phyloP scores from a whole-genome alignment of 106 monocot genomes.

The Apostasia ramifera region DNA sequence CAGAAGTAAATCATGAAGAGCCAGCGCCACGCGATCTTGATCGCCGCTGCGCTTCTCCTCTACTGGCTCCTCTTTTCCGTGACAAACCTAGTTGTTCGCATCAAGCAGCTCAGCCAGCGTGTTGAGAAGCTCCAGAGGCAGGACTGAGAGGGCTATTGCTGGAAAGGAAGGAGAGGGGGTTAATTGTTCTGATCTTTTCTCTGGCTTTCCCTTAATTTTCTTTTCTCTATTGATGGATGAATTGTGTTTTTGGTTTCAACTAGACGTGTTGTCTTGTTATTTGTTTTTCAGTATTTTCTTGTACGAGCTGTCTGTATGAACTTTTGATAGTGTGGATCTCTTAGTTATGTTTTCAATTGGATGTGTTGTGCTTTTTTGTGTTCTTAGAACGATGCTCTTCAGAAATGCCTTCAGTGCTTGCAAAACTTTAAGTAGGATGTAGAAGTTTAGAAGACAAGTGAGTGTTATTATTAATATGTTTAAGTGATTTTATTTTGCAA shows the following conservation, averaged over 20 bases:
- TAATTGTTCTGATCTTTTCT: not conserved
- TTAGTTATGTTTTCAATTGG: too few relatives aligned
- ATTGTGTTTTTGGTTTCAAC: not conserved
- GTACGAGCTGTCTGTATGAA: too few relatives aligned
- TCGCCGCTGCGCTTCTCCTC: constrained; percentile 49
- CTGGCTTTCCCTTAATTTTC: not conserved
- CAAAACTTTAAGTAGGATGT: too few relatives aligned
- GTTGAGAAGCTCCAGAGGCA: constrained; percentile 48
- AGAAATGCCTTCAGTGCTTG: too few relatives aligned
- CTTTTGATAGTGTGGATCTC: too few relatives aligned
- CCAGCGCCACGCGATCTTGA: constrained; percentile 64
- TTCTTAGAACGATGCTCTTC: too few relatives aligned
- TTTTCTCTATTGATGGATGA: not conserved
- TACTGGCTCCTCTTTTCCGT: constrained; percentile 71
- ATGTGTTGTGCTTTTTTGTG: too few relatives aligned
- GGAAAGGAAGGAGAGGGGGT: not conserved
- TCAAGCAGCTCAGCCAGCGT: constrained; percentile 41
- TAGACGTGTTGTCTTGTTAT: not conserved
- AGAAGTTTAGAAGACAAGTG: too few relatives aligned
- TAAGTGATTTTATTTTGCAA: too few relatives aligned
- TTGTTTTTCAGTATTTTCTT: not conserved
- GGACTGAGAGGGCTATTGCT: constrained; percentile 7
- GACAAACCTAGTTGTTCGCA: constrained; percentile 30
- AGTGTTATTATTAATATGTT: too few relatives aligned
- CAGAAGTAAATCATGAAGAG: constrained; percentile 66